Evolutionary conservation across 306 rosid species (phyloP).

Genomic region (Glycine soja): DNA sequence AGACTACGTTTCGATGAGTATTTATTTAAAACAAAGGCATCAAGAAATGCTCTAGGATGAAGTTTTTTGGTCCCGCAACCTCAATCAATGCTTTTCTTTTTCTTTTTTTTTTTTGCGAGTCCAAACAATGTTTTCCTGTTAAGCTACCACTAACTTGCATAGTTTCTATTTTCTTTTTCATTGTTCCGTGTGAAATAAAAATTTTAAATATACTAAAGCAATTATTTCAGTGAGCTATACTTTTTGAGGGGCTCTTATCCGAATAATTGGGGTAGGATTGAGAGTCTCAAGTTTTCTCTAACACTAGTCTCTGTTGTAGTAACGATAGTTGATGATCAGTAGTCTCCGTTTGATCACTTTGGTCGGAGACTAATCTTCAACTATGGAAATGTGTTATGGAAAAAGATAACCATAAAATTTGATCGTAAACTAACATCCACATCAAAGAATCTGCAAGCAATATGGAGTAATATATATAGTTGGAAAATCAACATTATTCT

Average conservation of each 20-base stretch:
- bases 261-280: background rate
- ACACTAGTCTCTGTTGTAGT: background rate
- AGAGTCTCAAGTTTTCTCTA: background rate
- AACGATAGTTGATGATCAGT: background rate
- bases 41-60: background rate
- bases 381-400: background rate
- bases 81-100: background rate
- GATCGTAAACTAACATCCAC: background rate
- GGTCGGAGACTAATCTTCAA: background rate
- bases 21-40: background rate
- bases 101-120: background rate
- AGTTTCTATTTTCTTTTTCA: background rate
- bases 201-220: background rate
- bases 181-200: background rate
- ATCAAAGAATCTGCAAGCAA: background rate
- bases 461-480: background rate
- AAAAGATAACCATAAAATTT: background rate
- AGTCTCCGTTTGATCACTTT: background rate
- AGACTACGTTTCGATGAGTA: background rate
- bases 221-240: background rate
- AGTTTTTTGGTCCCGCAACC: background rate
- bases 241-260: background rate
- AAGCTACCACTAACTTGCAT: background rate
- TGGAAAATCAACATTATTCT: background rate
- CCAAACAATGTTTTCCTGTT: background rate